A percentile compares a stretch with the other conserved stretches of the same genome.
Evolutionary conservation across 179 eudicot genomes (phyloP).

Genomic region (Pouteria campechiana): DNA sequence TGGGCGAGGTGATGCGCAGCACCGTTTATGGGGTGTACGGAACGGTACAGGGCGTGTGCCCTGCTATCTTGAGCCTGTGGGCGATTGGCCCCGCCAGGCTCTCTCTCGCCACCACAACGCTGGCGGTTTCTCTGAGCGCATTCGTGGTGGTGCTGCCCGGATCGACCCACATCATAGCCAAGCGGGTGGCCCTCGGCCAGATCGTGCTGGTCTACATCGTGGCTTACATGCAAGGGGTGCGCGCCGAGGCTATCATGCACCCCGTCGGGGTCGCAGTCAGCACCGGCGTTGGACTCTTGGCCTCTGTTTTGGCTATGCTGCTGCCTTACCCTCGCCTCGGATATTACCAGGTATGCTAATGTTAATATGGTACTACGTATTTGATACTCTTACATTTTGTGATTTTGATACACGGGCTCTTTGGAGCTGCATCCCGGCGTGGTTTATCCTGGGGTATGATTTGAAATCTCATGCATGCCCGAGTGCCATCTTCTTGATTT

Average conservation of each 20-base stretch:
- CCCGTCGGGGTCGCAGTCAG: constrained; percentile 65
- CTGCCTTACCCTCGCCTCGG: constrained; percentile 64
- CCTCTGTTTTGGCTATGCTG: constrained; percentile 56
- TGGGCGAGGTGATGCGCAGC: constrained; percentile 51
- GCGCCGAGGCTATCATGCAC: constrained; percentile 46
- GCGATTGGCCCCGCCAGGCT: constrained; percentile 41
- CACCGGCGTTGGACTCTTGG: constrained; percentile 60
- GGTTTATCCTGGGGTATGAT: too few species aligned
- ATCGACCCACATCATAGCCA: constrained; percentile 38
- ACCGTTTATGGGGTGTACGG: constrained; percentile 44
- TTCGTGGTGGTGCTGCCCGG: constrained; percentile 49
- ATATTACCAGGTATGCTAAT: constrained; percentile 31
- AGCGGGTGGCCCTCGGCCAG: constrained; percentile 68
- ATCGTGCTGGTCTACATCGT: constrained; percentile 49
- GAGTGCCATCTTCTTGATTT: too few species aligned
- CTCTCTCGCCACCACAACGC: constrained; percentile 23
- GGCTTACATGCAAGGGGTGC: constrained; percentile 33
- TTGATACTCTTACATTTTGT: too few species aligned
- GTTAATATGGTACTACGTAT: neutral
- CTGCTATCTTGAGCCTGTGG: constrained; percentile 45
- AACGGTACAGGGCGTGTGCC: constrained; percentile 37
- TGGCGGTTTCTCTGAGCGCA: constrained; percentile 29
- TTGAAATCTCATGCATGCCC: too few species aligned
- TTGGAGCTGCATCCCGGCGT: too few species aligned
- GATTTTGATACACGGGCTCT: too few species aligned